Percentiles rank a stretch among this genome's conserved stretches.
Conservation (phyloP, 2,329 filamentous ascomycete species). For the Ustilaginoidea virens region DNA sequence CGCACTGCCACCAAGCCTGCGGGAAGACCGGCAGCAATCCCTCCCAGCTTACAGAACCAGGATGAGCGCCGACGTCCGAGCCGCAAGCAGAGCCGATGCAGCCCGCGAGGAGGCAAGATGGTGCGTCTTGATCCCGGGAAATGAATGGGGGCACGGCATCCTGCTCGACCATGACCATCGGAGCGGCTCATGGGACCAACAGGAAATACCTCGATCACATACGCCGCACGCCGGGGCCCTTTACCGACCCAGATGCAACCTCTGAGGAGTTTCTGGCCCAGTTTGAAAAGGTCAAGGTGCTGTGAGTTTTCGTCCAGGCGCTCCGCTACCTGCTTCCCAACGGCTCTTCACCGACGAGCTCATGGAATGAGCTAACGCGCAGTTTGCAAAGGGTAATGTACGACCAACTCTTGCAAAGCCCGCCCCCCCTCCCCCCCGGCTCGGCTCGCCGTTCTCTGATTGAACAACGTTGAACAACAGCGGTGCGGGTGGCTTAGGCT, state of each 20-base stretch:
- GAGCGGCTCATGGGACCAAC: conserved; percentile 4
- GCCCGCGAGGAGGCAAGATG: conserved; percentile 18
- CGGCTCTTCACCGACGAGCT: too few species aligned
- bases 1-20: too few species aligned
- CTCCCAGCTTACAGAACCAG: too few species aligned
- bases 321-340: too few species aligned
- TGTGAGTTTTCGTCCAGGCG: conserved; percentile 49
- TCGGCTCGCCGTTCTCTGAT: too few species aligned
- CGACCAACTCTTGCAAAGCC: too few species aligned
- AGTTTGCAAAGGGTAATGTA: conserved; percentile 35
- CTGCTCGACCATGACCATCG: too few species aligned
- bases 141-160: too few species aligned
- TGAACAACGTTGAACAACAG: conserved; percentile 37
- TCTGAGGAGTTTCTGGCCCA: conserved; percentile 36
- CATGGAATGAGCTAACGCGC: too few species aligned
- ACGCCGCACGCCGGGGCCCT: conserved; percentile 62
- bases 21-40: too few species aligned
- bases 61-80: conserved; percentile 13
- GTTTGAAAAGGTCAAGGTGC: conserved; percentile 57
- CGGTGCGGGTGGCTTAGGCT: conserved; percentile 85
- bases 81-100: conserved; percentile 3
- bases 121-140: conserved; percentile 9
- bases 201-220: conserved; percentile 80
- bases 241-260: conserved; percentile 49
- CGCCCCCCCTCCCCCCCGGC: too few species aligned